phyloP scores from a whole-genome alignment of 306 rosid genomes.

The Vachellia collinsii region DNA sequence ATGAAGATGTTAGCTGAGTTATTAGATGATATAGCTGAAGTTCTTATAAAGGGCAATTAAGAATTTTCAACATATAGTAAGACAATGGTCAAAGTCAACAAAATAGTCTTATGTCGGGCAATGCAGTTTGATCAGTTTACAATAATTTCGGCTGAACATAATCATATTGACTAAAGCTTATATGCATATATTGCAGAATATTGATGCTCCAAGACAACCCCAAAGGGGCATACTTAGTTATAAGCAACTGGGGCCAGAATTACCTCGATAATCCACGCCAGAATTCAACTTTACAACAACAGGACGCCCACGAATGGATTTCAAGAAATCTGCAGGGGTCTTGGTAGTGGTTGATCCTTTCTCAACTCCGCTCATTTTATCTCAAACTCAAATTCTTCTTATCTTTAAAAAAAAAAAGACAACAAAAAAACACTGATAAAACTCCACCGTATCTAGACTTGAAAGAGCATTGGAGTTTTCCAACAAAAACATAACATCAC shows the following conservation, averaged over 20 bases:
- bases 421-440: not conserved
- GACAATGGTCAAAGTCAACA: not conserved
- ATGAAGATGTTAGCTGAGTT: not conserved
- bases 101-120: not conserved
- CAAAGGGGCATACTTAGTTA: not conserved
- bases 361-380: constrained; percentile 61
- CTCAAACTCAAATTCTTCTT: not conserved
- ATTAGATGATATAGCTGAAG: not conserved
- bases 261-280: constrained; percentile 93
- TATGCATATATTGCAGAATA: too few relatives aligned
- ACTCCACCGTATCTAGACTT: not conserved
- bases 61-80: not conserved
- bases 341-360: constrained; percentile 72
- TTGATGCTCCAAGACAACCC: not conserved
- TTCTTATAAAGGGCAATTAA: not conserved
- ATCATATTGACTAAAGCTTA: too few relatives aligned
- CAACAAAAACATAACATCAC: not conserved
- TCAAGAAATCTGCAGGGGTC: constrained; percentile 91
- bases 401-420: not conserved
- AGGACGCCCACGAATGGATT: constrained; percentile 91
- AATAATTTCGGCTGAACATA: too few relatives aligned
- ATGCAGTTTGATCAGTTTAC: not conserved
- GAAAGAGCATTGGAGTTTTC: not conserved
- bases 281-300: constrained; percentile 94
- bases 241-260: not conserved